Evolutionary conservation across 2,329 filamentous ascomycete species (phyloP).

Genomic region (Bipolaris gigantea): DNA sequence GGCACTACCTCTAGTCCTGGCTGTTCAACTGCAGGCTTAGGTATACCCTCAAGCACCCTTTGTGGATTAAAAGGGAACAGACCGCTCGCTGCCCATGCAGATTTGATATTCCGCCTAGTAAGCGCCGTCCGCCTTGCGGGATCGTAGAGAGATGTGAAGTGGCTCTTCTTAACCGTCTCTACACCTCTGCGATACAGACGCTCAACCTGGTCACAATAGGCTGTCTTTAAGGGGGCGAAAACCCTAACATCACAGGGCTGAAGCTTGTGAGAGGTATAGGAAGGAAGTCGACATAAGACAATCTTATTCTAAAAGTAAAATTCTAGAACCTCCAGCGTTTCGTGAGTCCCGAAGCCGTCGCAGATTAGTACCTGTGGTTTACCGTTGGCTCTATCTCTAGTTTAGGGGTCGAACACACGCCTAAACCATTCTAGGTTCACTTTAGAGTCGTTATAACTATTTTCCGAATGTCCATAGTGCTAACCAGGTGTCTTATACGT

Average conservation of each 20-base stretch:
- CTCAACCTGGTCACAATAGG: conserved; percentile 6
- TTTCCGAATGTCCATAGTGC: not conserved
- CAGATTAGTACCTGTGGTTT: not conserved
- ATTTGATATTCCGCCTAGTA: conserved; percentile 34
- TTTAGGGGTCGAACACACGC: not conserved
- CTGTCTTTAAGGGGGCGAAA: not conserved
- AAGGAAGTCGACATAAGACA: not conserved
- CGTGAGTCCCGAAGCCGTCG: not conserved
- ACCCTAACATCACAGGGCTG: not conserved
- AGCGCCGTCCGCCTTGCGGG: conserved; percentile 27
- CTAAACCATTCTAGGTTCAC: not conserved
- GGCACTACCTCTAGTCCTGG: not conserved
- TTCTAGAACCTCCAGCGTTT: not conserved
- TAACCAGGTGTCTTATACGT: not conserved
- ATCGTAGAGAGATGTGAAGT: conserved; percentile 25
- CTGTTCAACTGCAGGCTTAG: conserved; percentile 12
- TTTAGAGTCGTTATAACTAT: not conserved
- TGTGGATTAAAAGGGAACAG: conserved; percentile 36
- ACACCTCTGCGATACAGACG: conserved; percentile 12
- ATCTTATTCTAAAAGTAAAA: not conserved
- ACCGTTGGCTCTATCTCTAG: not conserved
- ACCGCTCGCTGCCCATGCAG: conserved; percentile 28
- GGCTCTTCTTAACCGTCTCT: conserved; percentile 16
- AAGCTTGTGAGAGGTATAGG: not conserved
- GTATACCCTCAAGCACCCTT: conserved; percentile 34